These are phyloP conservation scores for Hansenula lynferdii DNA, from an alignment of 1,139 yeast species.

Conservation along the genomic window DNA sequence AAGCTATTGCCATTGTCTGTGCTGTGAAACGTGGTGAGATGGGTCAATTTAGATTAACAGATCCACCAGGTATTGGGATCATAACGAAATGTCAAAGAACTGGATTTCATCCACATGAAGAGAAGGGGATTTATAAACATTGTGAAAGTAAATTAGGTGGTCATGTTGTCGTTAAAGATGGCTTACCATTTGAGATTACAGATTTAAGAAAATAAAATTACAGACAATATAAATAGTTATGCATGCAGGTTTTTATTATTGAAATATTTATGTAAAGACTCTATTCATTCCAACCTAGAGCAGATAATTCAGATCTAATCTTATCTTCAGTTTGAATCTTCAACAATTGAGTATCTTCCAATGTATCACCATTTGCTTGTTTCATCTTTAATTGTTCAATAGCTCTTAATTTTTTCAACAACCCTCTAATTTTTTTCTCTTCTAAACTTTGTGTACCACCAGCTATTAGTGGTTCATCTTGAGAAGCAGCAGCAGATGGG, in stretches of 20 bases:
- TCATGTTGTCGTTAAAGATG: constrained; percentile 40
- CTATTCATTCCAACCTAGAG: constrained; percentile 62
- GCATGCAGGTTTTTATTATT: not conserved
- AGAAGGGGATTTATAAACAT: constrained; percentile 38
- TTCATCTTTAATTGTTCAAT: constrained; percentile 85
- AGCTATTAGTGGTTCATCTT: constrained; percentile 34
- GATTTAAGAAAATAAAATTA: constrained; percentile 33
- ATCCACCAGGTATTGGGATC: constrained; percentile 53
- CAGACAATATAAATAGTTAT: not conserved
- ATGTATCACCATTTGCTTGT: constrained; percentile 75
- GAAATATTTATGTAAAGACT: not conserved
- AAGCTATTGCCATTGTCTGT: constrained; percentile 59
- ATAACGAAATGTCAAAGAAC: constrained; percentile 40
- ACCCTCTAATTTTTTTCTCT: constrained; percentile 87
- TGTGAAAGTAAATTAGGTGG: constrained; percentile 40
- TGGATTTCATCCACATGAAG: constrained; percentile 57
- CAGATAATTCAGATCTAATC: constrained; percentile 65
- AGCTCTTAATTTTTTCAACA: constrained; percentile 90
- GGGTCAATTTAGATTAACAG: constrained; percentile 54
- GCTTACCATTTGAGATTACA: constrained; percentile 38
- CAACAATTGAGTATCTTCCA: constrained; percentile 89
- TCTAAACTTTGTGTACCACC: constrained; percentile 69
- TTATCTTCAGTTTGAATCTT: constrained; percentile 85
- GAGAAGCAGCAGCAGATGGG: constrained; percentile 18
- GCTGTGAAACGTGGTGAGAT: constrained; percentile 46